Conservation (phyloP, 2,329 filamentous ascomycete species). For the Fusarium haematococcum region DNA sequence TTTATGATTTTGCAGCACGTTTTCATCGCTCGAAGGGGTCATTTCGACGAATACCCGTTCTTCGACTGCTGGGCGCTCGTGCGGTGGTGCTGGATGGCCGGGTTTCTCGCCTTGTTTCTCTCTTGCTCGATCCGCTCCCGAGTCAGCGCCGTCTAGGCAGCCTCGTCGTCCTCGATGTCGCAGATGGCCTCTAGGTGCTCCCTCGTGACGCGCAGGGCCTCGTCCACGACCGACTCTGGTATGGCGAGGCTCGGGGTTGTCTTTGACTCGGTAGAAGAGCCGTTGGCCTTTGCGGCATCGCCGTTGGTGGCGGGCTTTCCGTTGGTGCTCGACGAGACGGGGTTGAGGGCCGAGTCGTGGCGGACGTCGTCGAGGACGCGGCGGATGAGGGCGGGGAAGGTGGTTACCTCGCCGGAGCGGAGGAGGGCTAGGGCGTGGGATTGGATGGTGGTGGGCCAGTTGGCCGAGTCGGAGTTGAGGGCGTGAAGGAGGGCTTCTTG, state of each 20-base stretch:
- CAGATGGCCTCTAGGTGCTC: slow-evolving; percentile 67
- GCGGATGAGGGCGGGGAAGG: slow-evolving; percentile 70
- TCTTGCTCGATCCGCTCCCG: not conserved
- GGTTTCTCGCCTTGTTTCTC: not conserved
- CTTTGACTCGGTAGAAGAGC: slow-evolving; percentile 30
- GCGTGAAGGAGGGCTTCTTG: slow-evolving; percentile 73
- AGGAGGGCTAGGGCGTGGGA: slow-evolving; percentile 70
- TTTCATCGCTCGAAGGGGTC: not conserved
- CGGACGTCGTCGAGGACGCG: slow-evolving; percentile 73
- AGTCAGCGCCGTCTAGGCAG: not conserved
- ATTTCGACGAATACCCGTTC: not conserved
- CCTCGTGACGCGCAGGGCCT: slow-evolving; percentile 69
- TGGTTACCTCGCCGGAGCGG: slow-evolving; percentile 68
- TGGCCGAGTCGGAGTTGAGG: slow-evolving; percentile 68
- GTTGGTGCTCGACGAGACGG: slow-evolving; percentile 45
- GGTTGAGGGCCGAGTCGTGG: slow-evolving; percentile 55
- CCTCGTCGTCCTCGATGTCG: slow-evolving; percentile 50
- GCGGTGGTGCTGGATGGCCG: not conserved
- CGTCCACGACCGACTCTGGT: slow-evolving; percentile 69
- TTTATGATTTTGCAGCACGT: not conserved
- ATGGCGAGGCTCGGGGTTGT: slow-evolving; percentile 61
- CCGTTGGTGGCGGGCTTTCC: slow-evolving; percentile 51
- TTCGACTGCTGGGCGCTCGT: not conserved
- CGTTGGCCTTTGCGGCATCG: slow-evolving; percentile 45
- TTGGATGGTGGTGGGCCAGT: slow-evolving; percentile 73